A percentile compares a stretch with the other conserved stretches of the same genome.
These are phyloP conservation scores for Amniculicola lignicola DNA, from an alignment of 495 filamentous ascomycete genomes.

Conservation along the genomic window DNA sequence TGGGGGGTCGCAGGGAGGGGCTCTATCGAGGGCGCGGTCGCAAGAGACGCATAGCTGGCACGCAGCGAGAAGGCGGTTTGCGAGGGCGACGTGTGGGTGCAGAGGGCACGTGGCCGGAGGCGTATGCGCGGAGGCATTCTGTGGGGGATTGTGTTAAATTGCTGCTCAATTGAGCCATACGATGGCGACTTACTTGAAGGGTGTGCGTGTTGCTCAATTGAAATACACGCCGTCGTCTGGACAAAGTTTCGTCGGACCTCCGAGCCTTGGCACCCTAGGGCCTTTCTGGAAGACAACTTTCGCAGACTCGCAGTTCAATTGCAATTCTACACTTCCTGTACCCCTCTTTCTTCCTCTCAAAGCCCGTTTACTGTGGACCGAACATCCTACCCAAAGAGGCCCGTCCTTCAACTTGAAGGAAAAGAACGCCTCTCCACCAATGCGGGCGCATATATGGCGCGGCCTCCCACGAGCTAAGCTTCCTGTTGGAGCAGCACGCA, in stretches of 20 bases:
- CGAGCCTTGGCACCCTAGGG: not conserved
- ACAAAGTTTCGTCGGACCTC: not conserved
- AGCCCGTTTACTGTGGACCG: not conserved
- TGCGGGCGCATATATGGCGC: slow-evolving; percentile 20
- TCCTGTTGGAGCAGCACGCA: not conserved
- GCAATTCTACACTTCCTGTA: no score
- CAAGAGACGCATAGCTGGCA: slow-evolving; percentile 41
- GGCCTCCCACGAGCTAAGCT: slow-evolving; percentile 1
- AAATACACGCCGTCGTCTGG: not conserved
- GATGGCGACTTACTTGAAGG: slow-evolving; percentile 12
- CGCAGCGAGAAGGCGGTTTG: slow-evolving; percentile 45
- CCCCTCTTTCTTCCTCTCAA: no score
- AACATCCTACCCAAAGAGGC: no score
- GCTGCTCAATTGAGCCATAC: no score
- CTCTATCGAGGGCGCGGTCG: slow-evolving; percentile 50
- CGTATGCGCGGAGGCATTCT: slow-evolving; percentile 52
- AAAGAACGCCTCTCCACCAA: not conserved
- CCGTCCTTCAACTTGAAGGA: no score
- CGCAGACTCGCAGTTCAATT: no score
- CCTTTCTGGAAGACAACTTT: no score
- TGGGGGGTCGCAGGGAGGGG: slow-evolving; percentile 51
- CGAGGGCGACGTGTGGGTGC: not conserved
- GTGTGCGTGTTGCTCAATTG: slow-evolving; percentile 2
- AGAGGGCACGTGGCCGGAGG: slow-evolving; percentile 23
- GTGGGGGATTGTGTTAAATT: not conserved